phyloP scores from a whole-genome alignment of 2,329 filamentous ascomycete genomes.

The Zasmidium citrigriseum region DNA sequence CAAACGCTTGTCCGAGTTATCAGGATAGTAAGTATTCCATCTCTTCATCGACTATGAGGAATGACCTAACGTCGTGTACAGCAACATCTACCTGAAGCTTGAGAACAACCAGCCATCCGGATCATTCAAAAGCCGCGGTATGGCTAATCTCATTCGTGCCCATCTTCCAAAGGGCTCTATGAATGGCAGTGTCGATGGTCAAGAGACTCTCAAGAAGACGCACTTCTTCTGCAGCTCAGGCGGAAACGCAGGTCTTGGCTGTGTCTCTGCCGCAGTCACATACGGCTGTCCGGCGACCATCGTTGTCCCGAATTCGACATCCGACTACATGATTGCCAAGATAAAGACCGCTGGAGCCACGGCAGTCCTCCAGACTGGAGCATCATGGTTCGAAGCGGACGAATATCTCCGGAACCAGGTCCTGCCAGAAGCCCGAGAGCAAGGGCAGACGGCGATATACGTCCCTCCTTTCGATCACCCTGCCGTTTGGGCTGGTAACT shows the following conservation, averaged over 20 bases:
- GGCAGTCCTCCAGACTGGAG: conserved; percentile 68
- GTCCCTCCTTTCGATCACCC: conserved; percentile 71
- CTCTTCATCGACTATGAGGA: background rate
- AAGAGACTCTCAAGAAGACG: background rate
- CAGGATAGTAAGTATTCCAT: conserved; percentile 68
- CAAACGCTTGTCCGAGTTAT: conserved; percentile 64
- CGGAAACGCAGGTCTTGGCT: conserved; percentile 83
- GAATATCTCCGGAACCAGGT: conserved; percentile 62
- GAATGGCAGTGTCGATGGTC: background rate
- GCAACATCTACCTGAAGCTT: conserved; percentile 81
- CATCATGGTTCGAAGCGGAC: conserved; percentile 70
- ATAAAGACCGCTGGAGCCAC: conserved; percentile 67
- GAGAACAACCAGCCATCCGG: conserved; percentile 85
- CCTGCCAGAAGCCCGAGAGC: conserved; percentile 41
- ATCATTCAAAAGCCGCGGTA: conserved; percentile 79
- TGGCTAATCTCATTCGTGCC: conserved; percentile 68
- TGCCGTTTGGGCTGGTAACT: conserved; percentile 67
- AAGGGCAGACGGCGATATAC: conserved; percentile 59
- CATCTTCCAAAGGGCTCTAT: conserved; percentile 34
- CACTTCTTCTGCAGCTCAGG: conserved; percentile 82
- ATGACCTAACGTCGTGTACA: conserved; percentile 35
- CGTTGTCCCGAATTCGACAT: conserved; percentile 68
- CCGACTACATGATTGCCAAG: conserved; percentile 70
- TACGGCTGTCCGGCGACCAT: conserved; percentile 71
- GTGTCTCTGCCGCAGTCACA: conserved; percentile 69